These are phyloP conservation scores for Talaromyces thailandensis DNA, from an alignment of 495 filamentous ascomycete species.

Conservation along the genomic window DNA sequence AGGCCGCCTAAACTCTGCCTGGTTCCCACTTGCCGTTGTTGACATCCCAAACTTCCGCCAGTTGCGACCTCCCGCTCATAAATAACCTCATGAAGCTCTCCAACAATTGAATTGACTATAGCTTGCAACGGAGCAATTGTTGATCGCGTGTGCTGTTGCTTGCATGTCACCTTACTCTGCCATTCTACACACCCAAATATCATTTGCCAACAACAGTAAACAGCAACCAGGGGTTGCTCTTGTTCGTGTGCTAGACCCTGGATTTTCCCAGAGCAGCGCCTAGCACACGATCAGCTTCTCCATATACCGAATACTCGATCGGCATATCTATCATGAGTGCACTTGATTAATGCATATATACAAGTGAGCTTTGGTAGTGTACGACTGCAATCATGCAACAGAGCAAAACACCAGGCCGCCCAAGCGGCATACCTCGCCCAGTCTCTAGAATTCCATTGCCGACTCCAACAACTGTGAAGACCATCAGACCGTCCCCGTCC, in stretches of 20 bases:
- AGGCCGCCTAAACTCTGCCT: slow-evolving; percentile 15
- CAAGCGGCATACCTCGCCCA: slow-evolving; percentile 29
- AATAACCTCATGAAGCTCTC: background rate
- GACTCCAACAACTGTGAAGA: slow-evolving; percentile 23
- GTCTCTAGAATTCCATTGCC: slow-evolving; percentile 35
- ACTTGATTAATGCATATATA: background rate
- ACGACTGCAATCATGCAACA: background rate
- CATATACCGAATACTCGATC: background rate
- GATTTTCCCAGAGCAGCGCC: background rate
- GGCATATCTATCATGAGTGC: background rate
- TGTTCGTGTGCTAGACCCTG: background rate
- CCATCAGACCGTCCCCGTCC: slow-evolving; percentile 35
- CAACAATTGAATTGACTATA: background rate
- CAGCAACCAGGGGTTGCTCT: background rate
- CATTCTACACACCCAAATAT: background rate
- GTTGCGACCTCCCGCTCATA: too few relatives aligned
- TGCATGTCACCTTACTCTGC: background rate
- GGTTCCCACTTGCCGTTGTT: slow-evolving; percentile 2
- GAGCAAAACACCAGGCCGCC: background rate
- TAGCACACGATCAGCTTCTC: background rate
- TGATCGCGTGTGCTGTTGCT: background rate
- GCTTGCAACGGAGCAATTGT: background rate
- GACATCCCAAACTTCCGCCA: background rate
- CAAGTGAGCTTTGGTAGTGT: background rate
- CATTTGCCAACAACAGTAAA: too few relatives aligned